Evolutionary conservation across 208 protist genomes (phyloP).

Genomic region (Leishmania guyanensis): DNA sequence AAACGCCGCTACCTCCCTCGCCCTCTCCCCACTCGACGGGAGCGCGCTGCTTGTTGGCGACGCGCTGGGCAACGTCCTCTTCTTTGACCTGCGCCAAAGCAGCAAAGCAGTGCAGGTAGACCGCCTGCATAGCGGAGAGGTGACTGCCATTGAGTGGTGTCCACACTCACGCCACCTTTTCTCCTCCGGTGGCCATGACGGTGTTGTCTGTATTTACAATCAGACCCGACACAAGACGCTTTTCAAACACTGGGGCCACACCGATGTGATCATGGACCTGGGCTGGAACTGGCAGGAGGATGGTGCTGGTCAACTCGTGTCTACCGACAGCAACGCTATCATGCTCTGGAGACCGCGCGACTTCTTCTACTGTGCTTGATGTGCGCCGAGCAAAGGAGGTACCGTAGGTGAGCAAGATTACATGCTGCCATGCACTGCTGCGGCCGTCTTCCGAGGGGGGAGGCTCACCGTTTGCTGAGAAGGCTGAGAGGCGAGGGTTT

Average conservation of each 20-base stretch:
- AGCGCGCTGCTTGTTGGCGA: slow-evolving; percentile 61
- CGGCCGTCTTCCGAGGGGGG: neutral
- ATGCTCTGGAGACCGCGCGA: slow-evolving; percentile 89
- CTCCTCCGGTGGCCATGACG: slow-evolving; percentile 73
- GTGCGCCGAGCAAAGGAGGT: neutral
- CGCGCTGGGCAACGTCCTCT: slow-evolving; percentile 54
- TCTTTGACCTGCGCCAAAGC: slow-evolving; percentile 76
- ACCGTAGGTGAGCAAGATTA: neutral
- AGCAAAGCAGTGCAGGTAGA: slow-evolving; percentile 43
- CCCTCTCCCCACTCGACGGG: slow-evolving; percentile 64
- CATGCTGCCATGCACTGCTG: neutral
- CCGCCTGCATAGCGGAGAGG: slow-evolving; percentile 60
- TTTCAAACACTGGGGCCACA: slow-evolving; percentile 89
- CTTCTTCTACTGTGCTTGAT: slow-evolving; percentile 60
- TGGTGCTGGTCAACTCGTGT: slow-evolving; percentile 75
- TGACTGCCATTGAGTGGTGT: slow-evolving; percentile 81
- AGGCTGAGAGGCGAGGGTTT: neutral
- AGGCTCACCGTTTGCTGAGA: neutral
- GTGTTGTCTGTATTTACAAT: slow-evolving; percentile 76
- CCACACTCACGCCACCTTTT: slow-evolving; percentile 86
- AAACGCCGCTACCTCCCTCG: slow-evolving; percentile 37
- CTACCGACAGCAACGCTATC: slow-evolving; percentile 82
- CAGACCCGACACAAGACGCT: slow-evolving; percentile 49
- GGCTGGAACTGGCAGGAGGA: slow-evolving; percentile 90
- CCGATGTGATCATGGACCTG: slow-evolving; percentile 79